These are phyloP conservation scores for Mycena rosella DNA, from an alignment of 768 basidiomycete species.

Conservation along the genomic window DNA sequence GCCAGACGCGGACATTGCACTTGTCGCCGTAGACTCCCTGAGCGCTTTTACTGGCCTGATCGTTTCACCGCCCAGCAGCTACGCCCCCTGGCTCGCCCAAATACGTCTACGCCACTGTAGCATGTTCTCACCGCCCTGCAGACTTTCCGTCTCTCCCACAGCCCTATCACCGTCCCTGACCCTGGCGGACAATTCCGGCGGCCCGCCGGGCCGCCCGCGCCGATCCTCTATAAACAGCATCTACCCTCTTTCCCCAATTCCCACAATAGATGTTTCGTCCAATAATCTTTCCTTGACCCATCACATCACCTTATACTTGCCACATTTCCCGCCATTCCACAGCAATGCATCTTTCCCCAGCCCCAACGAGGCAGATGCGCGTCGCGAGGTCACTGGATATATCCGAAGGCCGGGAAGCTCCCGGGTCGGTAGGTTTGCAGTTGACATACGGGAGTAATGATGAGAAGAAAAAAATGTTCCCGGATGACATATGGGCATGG, in stretches of 20 bases:
- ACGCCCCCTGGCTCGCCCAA: slow-evolving; percentile 40
- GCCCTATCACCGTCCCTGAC: slow-evolving; percentile 61
- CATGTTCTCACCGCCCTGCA: slow-evolving; percentile 64
- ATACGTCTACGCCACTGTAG: slow-evolving; percentile 52
- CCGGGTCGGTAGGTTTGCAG: slow-evolving; percentile 30
- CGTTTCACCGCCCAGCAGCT: slow-evolving; percentile 72
- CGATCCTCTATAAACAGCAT: slow-evolving; percentile 63
- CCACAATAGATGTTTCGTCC: slow-evolving; percentile 3
- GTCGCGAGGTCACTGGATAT: slow-evolving; percentile 42
- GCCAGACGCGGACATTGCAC: slow-evolving; percentile 67
- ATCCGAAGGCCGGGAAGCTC: slow-evolving; percentile 44
- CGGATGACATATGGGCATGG: slow-evolving; percentile 7
- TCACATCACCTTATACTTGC: slow-evolving; percentile 38
- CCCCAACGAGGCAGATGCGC: slow-evolving; percentile 36
- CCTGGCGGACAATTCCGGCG: slow-evolving; percentile 43
- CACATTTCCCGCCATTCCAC: slow-evolving; percentile 28
- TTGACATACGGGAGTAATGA: slow-evolving; percentile 27
- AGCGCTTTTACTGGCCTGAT: slow-evolving; percentile 86
- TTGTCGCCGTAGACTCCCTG: slow-evolving; percentile 82
- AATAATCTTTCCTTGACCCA: slow-evolving; percentile 38
- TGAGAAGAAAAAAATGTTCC: neutral
- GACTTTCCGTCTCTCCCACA: slow-evolving; percentile 60
- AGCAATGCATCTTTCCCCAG: slow-evolving; percentile 28
- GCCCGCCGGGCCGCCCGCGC: slow-evolving; percentile 35
- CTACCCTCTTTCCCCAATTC: slow-evolving; percentile 49